Conservation (phyloP, 257 asterid species). For the Solanum paucissectum region DNA sequence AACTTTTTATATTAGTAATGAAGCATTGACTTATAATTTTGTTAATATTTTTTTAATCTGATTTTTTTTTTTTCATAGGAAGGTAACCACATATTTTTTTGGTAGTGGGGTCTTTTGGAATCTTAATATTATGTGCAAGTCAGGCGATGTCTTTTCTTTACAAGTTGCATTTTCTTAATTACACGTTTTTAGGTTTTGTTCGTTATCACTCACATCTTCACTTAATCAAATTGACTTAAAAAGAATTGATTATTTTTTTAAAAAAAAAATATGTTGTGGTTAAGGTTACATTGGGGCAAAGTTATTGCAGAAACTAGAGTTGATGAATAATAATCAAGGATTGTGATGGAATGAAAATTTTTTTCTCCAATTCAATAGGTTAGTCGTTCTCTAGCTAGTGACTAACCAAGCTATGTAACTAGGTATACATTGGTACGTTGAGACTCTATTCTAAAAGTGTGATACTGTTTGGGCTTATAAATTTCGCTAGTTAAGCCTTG, state of each 20-base stretch:
- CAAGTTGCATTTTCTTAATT: background rate
- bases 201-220: background rate
- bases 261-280: background rate
- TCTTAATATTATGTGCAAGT: background rate
- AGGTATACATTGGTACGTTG: background rate
- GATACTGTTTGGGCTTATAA: background rate
- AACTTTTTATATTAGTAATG: background rate
- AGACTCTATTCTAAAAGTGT: background rate
- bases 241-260: background rate
- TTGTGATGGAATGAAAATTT: background rate
- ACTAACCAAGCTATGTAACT: background rate
- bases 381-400: background rate
- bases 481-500: background rate
- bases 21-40: constrained; percentile 4
- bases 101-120: background rate
- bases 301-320: background rate
- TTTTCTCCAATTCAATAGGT: fast-evolving
- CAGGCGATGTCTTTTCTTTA: background rate
- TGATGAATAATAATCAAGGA: background rate
- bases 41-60: background rate
- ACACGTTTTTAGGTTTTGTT: background rate
- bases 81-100: constrained; percentile 2
- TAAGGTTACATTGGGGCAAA: background rate
- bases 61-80: background rate
- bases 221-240: background rate